These are phyloP conservation scores for Blastobotrys peoriensis DNA, from an alignment of 805 yeast species.

Conservation along the genomic window DNA sequence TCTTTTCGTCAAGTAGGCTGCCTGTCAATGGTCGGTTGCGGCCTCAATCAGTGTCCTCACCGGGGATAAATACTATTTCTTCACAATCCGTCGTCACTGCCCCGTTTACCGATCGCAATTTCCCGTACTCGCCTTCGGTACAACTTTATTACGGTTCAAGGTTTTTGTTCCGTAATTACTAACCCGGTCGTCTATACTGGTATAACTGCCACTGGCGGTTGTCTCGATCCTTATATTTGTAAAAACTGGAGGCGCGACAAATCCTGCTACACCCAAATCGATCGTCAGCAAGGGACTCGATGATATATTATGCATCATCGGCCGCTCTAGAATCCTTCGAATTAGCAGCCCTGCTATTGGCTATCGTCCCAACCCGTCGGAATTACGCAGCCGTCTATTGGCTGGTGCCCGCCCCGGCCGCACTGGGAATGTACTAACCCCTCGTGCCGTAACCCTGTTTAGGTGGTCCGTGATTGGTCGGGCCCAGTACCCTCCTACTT, in stretches of 20 bases:
- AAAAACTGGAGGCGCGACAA: too few species aligned
- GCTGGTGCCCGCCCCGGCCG: neutral
- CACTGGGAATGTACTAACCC: neutral
- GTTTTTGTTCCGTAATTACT: neutral
- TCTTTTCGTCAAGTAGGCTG: too few species aligned
- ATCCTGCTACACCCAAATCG: too few species aligned
- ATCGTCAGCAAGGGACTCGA: constrained; percentile 3
- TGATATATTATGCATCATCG: neutral
- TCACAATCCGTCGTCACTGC: too few species aligned
- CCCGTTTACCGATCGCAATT: neutral
- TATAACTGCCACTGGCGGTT: neutral
- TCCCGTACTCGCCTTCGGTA: neutral
- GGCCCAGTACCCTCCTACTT: neutral
- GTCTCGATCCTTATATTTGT: neutral
- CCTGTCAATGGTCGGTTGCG: too few species aligned
- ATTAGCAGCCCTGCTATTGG: constrained; percentile 6
- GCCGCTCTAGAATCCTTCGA: constrained; percentile 3
- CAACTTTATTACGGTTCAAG: neutral
- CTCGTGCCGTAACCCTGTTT: neutral
- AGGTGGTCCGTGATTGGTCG: neutral
- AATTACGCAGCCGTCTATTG: neutral
- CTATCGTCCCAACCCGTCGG: constrained; percentile 4
- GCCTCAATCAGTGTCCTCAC: too few species aligned
- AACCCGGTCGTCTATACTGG: neutral
- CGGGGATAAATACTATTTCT: too few species aligned